phyloP scores from a whole-genome alignment of 495 filamentous ascomycete species.

The Daldinia childiae region DNA sequence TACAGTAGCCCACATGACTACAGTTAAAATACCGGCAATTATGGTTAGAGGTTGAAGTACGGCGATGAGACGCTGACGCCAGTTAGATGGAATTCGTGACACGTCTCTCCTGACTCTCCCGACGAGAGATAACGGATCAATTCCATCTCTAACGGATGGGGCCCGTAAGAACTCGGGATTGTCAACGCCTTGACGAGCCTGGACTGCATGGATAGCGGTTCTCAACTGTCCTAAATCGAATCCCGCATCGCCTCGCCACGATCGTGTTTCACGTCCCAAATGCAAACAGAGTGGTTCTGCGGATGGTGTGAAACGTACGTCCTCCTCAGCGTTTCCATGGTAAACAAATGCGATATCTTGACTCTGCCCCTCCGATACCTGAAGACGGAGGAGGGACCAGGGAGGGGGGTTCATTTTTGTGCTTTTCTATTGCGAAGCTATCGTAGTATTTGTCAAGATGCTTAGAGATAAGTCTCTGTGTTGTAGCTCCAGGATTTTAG shows the following conservation, averaged over 20 bases:
- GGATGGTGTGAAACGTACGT: background rate
- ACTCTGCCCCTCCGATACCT: background rate
- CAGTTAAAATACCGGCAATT: background rate
- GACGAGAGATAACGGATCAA: background rate
- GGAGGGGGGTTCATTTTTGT: background rate
- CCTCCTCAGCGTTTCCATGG: background rate
- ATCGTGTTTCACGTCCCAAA: background rate
- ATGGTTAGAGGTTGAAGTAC: background rate
- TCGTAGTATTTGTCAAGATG: too few relatives aligned
- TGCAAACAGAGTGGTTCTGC: background rate
- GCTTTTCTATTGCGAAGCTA: background rate
- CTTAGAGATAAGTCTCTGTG: too few relatives aligned
- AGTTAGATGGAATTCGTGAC: background rate
- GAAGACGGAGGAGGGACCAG: constrained; percentile 12
- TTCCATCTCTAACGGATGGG: background rate
- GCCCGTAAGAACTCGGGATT: background rate
- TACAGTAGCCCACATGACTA: background rate
- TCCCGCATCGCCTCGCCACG: constrained; percentile 5
- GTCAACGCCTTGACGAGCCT: background rate
- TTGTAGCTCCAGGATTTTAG: too few relatives aligned
- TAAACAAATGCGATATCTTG: constrained; percentile 11
- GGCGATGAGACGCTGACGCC: background rate
- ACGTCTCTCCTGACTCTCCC: background rate
- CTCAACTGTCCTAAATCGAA: background rate
- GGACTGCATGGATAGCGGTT: background rate